Conservation (phyloP, 306 rosid species). For the Pterocarpus santalinus region DNA sequence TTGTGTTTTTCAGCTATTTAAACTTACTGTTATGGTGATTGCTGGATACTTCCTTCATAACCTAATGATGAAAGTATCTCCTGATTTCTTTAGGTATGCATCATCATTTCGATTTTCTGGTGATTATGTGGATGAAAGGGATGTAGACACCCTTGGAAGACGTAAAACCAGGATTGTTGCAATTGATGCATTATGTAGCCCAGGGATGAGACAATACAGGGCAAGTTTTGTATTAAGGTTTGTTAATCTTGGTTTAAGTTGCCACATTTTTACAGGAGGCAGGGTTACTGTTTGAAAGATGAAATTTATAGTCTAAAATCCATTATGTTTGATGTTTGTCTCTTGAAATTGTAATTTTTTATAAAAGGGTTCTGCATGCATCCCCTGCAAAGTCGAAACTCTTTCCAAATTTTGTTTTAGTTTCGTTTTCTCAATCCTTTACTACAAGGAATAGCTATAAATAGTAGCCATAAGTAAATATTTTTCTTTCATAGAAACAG, state of each 20-base stretch:
- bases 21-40: conserved; percentile 31
- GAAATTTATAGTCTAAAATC: conserved; percentile 17
- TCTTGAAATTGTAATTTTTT: conserved; percentile 35
- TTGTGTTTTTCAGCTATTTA: conserved; percentile 18
- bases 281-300: neutral
- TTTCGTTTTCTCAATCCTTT: conserved; percentile 22
- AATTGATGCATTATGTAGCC: conserved; percentile 86
- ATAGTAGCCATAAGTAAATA: neutral
- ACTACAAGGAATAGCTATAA: neutral
- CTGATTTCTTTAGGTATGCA: conserved; percentile 73
- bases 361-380: neutral
- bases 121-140: conserved; percentile 73
- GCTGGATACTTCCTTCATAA: conserved; percentile 35
- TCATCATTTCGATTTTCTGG: conserved; percentile 83
- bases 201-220: conserved; percentile 78
- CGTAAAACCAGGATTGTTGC: conserved; percentile 83
- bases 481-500: neutral
- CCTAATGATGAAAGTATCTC: conserved; percentile 45
- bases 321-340: conserved; percentile 1
- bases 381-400: conserved; percentile 15
- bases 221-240: conserved; percentile 77
- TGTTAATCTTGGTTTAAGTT: conserved; percentile 48
- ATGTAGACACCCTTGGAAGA: conserved; percentile 69
- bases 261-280: conserved; percentile 22
- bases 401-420: conserved; percentile 20